phyloP scores from a whole-genome alignment of 1,284 basidiomycete species.

The Pulveroboletus sp. region DNA sequence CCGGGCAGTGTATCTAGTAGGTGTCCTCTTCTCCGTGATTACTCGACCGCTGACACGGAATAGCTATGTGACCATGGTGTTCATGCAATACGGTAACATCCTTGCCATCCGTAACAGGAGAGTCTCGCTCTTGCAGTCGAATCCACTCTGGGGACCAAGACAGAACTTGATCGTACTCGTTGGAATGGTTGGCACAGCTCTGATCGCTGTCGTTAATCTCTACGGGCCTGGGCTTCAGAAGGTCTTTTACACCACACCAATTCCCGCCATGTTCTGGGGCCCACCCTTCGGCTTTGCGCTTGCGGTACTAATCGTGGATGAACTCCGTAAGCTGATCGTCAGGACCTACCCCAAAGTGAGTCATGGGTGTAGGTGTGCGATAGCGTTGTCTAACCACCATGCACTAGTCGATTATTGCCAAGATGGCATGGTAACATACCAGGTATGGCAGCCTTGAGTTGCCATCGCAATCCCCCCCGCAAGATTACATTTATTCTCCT shows the following conservation, averaged over 20 bases:
- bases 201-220: slow-evolving; percentile 43
- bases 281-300: slow-evolving; percentile 44
- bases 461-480: not conserved
- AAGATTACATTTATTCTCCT: not conserved
- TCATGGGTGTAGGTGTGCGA: not conserved
- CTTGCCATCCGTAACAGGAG: slow-evolving; percentile 39
- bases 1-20: slow-evolving; percentile 47
- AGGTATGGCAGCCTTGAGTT: not conserved
- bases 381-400: slow-evolving; percentile 14
- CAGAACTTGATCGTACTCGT: slow-evolving; percentile 38
- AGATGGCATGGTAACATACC: slow-evolving; percentile 32
- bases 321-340: slow-evolving; percentile 43
- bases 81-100: slow-evolving; percentile 39
- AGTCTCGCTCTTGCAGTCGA: slow-evolving; percentile 40
- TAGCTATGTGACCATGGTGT: slow-evolving; percentile 47
- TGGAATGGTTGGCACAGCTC: slow-evolving; percentile 41
- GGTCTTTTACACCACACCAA: slow-evolving; percentile 43
- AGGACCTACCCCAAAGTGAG: slow-evolving; percentile 43
- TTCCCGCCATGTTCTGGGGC: slow-evolving; percentile 47
- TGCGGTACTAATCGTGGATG: slow-evolving; percentile 41
- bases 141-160: slow-evolving; percentile 43
- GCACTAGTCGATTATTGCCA: slow-evolving; percentile 33
- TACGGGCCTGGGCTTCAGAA: slow-evolving; percentile 43
- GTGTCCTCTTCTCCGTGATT: slow-evolving; percentile 32
- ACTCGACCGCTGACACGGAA: not conserved